Base-by-base conservation (phyloP, 2,329 filamentous ascomycete genomes). In the Beauveria sp. region DNA sequence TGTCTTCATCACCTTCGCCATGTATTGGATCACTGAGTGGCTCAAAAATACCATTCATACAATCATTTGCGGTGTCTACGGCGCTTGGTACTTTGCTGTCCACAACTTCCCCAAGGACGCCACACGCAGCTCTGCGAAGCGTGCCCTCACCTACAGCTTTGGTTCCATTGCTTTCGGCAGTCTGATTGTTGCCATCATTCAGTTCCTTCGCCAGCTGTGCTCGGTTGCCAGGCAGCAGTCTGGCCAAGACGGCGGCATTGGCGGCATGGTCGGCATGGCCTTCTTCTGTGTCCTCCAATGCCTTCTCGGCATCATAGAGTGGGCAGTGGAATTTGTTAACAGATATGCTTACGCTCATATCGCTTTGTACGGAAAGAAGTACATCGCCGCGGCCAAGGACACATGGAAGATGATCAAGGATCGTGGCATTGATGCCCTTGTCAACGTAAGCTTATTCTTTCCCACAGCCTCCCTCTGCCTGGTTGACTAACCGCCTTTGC, bases 11-110 rank as follows among this genome's bases (percentile, higher is more conserved):
- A 96, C 92, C 0, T 97, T 98, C 69, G 88, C 92, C 58, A 90
- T 87, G 75, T 97, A 96, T 76, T 98, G 93, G 93, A 87, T 96
- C 65, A 88, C 90, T 1, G 93, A 98, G 72, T 93, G 89, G 82
- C 78, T 97, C 67, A 97, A 97, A 78, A 96, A 96, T 75, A 92
- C 90, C 0, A 90, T 96, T 52, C 92, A 98, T 71, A 89, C 88
- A 2, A 92, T 86, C 26, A 89, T 96, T 62, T 89, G 91, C 0
- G 93, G 93, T 0, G 87, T 96, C 0, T 97, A 96, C 68, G 93
- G 91, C 1, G 88, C 89, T 0, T 98, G 93, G 93, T 98, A 96
- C 77, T 97, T 96, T 72, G 88, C 84, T 65, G 74, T 84, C 0
- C 76, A 80, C 62, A 83, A 86, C 49, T 89, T 91, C 69, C 91